These are phyloP conservation scores for Gaultheria prostrata DNA, from an alignment of 148 eudicot species.

Conservation along the genomic window DNA sequence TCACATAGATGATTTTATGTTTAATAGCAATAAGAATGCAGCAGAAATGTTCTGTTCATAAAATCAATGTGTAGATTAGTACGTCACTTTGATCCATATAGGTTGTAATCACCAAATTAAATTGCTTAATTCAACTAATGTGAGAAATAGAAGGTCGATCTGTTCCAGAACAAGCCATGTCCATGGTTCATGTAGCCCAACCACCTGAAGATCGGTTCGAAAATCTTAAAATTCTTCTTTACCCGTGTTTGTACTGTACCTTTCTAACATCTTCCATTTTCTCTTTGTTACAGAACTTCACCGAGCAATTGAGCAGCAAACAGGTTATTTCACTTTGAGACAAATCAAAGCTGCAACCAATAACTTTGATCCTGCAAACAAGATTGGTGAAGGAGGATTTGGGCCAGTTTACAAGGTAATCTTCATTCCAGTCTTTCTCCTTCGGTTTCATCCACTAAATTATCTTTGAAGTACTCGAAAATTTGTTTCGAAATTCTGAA, in stretches of 20 bases:
- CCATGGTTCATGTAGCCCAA: too few species aligned
- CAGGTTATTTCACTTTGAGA: conserved; percentile 34
- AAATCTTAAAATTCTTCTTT: not conserved
- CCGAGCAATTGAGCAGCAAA: conserved; percentile 36
- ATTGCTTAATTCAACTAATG: not conserved
- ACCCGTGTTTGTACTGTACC: not conserved
- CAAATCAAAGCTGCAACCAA: conserved; percentile 47
- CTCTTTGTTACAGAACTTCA: conserved; percentile 27
- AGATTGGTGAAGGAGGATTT: conserved; percentile 74
- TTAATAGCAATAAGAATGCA: not conserved
- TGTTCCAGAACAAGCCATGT: not conserved
- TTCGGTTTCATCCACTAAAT: too few species aligned
- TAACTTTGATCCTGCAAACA: conserved; percentile 47
- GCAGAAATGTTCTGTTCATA: not conserved
- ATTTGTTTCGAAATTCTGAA: not conserved
- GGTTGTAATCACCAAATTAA: not conserved
- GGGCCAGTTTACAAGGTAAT: conserved; percentile 71
- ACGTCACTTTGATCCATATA: not conserved
- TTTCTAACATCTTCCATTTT: not conserved
- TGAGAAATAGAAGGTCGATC: too few species aligned
- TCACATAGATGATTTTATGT: not conserved
- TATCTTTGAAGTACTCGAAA: not conserved
- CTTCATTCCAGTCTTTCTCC: not conserved
- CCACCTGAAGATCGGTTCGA: not conserved
- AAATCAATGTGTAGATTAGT: not conserved